phyloP scores from a whole-genome alignment of 768 basidiomycete species.

The Cantharellus cinnabarinus region DNA sequence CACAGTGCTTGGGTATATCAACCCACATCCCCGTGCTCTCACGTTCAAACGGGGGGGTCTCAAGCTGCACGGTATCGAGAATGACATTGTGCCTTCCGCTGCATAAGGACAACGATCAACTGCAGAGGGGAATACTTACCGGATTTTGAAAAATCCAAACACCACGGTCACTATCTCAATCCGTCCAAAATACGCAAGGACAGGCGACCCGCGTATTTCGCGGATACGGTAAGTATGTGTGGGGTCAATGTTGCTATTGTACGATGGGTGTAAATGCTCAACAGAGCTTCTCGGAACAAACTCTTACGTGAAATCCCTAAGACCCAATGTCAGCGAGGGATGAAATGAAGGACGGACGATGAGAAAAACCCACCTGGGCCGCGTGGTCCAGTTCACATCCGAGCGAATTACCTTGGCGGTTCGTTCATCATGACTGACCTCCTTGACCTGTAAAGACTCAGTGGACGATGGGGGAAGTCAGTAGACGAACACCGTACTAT shows the following conservation, averaged over 20 bases:
- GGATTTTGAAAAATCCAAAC: constrained; percentile 69
- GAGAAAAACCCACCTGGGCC: constrained; percentile 27
- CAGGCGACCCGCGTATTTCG: constrained; percentile 34
- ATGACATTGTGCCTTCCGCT: constrained; percentile 21
- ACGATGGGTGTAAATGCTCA: too few species aligned
- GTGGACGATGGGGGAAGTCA: not conserved
- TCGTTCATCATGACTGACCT: constrained; percentile 61
- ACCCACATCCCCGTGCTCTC: constrained; percentile 64
- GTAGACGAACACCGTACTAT: constrained; percentile 28
- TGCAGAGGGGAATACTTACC: constrained; percentile 19
- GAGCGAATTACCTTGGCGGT: constrained; percentile 46
- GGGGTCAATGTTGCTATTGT: constrained; percentile 49
- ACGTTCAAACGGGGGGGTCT: constrained; percentile 57
- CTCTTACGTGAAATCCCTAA: constrained; percentile 55
- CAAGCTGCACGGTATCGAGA: constrained; percentile 57
- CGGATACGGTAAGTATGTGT: constrained; percentile 54
- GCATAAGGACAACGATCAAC: not conserved
- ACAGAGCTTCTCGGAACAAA: too few species aligned
- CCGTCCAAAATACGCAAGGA: constrained; percentile 50
- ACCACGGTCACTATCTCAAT: constrained; percentile 47
- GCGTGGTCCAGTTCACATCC: constrained; percentile 75
- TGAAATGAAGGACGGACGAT: not conserved
- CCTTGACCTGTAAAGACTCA: constrained; percentile 33
- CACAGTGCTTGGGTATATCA: constrained; percentile 36
- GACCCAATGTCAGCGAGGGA: not conserved